phyloP scores from a whole-genome alignment of 108 stramenopile genomes.

The Nitzschia sp. region DNA sequence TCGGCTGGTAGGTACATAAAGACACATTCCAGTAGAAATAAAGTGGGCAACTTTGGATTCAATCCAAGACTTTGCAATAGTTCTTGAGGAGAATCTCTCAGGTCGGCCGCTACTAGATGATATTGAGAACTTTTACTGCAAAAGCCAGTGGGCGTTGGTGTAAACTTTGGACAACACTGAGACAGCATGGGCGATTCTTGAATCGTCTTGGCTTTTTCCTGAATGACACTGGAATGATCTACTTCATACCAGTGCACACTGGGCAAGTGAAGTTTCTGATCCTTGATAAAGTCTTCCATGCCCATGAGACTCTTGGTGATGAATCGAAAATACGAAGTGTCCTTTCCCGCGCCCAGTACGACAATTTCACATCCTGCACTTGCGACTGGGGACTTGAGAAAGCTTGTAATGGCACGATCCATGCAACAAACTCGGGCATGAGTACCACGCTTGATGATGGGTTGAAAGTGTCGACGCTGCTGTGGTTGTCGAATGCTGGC shows the following conservation, averaged over 20 bases:
- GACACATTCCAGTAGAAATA: slow-evolving; percentile 81
- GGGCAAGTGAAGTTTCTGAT: background rate
- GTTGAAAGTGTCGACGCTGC: slow-evolving; percentile 49
- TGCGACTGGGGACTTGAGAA: slow-evolving; percentile 30
- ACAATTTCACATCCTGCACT: slow-evolving; percentile 55
- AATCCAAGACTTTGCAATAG: slow-evolving; percentile 55
- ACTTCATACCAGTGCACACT: slow-evolving; percentile 80
- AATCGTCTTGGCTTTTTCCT: slow-evolving; percentile 57
- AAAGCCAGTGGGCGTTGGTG: slow-evolving; percentile 15
- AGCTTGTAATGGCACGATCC: slow-evolving; percentile 74
- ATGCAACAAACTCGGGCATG: slow-evolving; percentile 83
- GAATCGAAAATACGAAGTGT: slow-evolving; percentile 81
- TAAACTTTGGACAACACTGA: slow-evolving; percentile 19
- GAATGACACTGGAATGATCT: slow-evolving; percentile 74
- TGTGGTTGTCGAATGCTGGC: background rate
- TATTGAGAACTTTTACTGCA: slow-evolving; percentile 13
- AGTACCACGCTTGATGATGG: slow-evolving; percentile 83
- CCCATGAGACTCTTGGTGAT: slow-evolving; percentile 30
- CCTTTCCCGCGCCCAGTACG: slow-evolving; percentile 82
- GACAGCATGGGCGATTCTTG: slow-evolving; percentile 24
- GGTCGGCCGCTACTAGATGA: slow-evolving; percentile 60
- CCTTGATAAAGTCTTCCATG: slow-evolving; percentile 18
- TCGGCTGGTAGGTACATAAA: slow-evolving; percentile 79
- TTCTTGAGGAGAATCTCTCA: slow-evolving; percentile 45
- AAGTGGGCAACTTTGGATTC: slow-evolving; percentile 57